Conservation (phyloP, 805 yeast genomes). For the Huiozyma sinensis region DNA sequence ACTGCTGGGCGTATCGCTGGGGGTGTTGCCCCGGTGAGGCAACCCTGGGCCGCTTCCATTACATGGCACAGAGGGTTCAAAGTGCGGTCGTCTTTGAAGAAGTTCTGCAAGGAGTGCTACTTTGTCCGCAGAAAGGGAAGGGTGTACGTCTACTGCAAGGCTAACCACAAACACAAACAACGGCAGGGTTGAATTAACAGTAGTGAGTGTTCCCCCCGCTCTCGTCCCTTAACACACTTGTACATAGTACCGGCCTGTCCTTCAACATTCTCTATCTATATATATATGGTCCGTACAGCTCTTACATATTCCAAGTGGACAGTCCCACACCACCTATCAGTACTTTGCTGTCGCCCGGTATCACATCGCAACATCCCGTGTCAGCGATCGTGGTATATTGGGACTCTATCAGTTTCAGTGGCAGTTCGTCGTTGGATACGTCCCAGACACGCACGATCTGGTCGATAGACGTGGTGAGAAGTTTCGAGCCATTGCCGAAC, state of each 20-base stretch:
- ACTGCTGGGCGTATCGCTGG: too few species aligned
- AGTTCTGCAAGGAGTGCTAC: slow-evolving; percentile 84
- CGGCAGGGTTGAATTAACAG: slow-evolving; percentile 55
- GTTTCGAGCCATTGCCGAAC: slow-evolving; percentile 20
- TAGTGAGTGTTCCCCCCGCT: neutral
- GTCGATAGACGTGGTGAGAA: slow-evolving; percentile 70
- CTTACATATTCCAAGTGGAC: slow-evolving; percentile 35
- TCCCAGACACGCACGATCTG: slow-evolving; percentile 67
- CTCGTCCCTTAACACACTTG: neutral
- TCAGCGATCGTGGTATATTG: slow-evolving; percentile 80
- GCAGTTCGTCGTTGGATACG: slow-evolving; percentile 18
- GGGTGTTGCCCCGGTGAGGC: too few species aligned
- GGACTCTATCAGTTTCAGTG: slow-evolving; percentile 28
- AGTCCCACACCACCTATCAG: slow-evolving; percentile 75
- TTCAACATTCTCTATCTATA: neutral
- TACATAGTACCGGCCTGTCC: neutral
- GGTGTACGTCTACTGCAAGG: slow-evolving; percentile 85
- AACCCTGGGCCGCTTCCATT: too few species aligned
- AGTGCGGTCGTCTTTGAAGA: slow-evolving; percentile 86
- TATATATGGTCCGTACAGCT: neutral
- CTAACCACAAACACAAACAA: slow-evolving; percentile 89
- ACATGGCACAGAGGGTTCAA: slow-evolving; percentile 57
- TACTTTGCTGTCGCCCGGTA: slow-evolving; percentile 19
- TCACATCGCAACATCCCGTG: slow-evolving; percentile 60
- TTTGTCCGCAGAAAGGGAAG: slow-evolving; percentile 92